Percentiles rank a stretch among this genome's conserved stretches.
phyloP scores from a whole-genome alignment of 176 grass and related monocot genomes.

The Oryza meyeriana region DNA sequence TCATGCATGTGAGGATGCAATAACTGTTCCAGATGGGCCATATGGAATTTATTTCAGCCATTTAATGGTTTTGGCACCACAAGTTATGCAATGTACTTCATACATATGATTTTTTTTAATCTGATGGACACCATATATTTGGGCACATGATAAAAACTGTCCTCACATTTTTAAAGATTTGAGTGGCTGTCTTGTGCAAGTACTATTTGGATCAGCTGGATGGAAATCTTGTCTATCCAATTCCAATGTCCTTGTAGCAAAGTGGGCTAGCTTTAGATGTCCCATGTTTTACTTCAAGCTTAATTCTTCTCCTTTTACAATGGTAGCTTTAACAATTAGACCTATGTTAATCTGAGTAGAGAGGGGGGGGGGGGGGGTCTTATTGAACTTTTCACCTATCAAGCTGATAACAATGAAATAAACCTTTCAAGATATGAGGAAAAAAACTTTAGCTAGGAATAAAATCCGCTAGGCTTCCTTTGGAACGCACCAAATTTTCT shows the following conservation, averaged over 20 bases:
- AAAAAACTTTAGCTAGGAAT: not conserved
- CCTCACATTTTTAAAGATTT: constrained; percentile 12
- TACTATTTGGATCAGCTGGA: constrained; percentile 6
- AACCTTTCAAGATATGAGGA: not conserved
- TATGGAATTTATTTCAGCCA: constrained; percentile 3
- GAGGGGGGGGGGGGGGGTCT: not conserved
- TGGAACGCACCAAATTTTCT: not conserved
- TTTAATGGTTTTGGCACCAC: constrained; percentile 36
- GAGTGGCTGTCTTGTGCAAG: constrained; percentile 17
- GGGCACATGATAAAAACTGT: constrained; percentile 9
- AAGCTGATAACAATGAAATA: not conserved
- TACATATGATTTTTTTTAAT: constrained; percentile 7
- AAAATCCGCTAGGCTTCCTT: no score
- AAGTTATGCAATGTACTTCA: constrained; percentile 33
- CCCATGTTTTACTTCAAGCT: no score
- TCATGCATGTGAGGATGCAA: constrained; percentile 26
- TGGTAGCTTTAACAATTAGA: not conserved
- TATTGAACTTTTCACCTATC: not conserved
- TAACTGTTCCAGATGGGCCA: constrained; percentile 32
- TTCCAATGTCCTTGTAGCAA: not conserved
- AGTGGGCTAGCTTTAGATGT: not conserved
- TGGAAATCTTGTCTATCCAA: constrained; percentile 23
- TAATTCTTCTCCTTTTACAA: not conserved
- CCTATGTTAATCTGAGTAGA: not conserved
- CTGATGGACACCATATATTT: not conserved